These are phyloP conservation scores for Carex parvula DNA, from an alignment of 176 grass and related monocot species.

Conservation along the genomic window DNA sequence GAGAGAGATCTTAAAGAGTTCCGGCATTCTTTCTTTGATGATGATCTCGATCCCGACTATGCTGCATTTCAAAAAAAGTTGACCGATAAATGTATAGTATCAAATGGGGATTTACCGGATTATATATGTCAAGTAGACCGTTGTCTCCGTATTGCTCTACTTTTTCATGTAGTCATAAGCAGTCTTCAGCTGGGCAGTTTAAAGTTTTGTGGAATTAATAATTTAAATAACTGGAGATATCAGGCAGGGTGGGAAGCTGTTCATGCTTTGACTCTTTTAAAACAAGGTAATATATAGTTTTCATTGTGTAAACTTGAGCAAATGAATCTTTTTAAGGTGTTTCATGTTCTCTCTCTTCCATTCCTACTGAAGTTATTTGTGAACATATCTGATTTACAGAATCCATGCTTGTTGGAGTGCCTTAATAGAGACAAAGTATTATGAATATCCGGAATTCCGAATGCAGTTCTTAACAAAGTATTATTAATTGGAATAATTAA, in stretches of 20 bases:
- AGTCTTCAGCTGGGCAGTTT: too few relatives aligned
- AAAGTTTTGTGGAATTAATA: too few relatives aligned
- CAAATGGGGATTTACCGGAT: neutral
- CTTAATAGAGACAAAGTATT: neutral
- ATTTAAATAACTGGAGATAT: too few relatives aligned
- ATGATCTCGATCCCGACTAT: neutral
- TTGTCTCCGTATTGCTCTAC: neutral
- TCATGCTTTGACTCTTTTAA: slow-evolving; percentile 4
- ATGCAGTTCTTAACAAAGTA: neutral
- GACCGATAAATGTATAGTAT: neutral
- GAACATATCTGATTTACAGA: neutral
- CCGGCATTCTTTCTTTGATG: too few relatives aligned
- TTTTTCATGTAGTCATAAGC: neutral
- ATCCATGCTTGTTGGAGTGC: neutral
- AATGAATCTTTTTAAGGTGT: neutral
- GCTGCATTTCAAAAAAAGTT: neutral
- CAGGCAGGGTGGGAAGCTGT: neutral
- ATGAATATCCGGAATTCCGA: neutral
- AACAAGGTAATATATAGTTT: neutral
- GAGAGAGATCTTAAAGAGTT: neutral
- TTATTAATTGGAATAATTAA: neutral
- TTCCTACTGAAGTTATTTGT: neutral
- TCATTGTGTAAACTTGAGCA: neutral
- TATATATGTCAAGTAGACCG: neutral
- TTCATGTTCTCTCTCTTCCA: neutral